Conservation (phyloP, 2,329 filamentous ascomycete species). For the Ophiostoma sp. region DNA sequence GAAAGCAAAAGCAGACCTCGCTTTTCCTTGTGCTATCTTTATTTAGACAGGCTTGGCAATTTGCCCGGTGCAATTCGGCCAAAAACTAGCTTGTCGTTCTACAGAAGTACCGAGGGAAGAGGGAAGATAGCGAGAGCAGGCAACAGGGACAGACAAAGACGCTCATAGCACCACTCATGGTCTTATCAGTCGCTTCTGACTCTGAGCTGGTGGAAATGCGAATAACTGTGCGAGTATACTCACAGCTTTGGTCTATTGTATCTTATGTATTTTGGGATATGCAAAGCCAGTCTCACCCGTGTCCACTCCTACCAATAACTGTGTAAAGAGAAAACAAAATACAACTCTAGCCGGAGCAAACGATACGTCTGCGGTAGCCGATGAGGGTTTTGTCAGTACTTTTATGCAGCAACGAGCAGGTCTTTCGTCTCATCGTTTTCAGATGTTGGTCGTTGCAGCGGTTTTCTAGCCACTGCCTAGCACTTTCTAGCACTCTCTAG, state of each 20-base stretch:
- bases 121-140: neutral
- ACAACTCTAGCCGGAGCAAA: neutral
- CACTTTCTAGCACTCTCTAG: neutral
- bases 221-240: too few relatives aligned
- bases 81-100: neutral
- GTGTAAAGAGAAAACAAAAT: neutral
- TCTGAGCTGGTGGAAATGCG: too few relatives aligned
- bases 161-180: neutral
- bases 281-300: too few relatives aligned
- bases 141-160: neutral
- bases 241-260: too few relatives aligned
- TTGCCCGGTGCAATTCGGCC: neutral
- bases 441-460: neutral
- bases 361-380: neutral
- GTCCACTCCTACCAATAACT: neutral
- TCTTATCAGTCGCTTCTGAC: too few relatives aligned
- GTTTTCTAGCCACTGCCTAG: too few relatives aligned
- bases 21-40: neutral
- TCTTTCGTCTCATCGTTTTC: neutral
- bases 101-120: neutral
- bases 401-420: neutral
- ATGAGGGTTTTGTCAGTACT: neutral
- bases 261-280: too few relatives aligned
- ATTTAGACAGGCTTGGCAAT: neutral
- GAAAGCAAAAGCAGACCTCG: neutral